phyloP scores from a whole-genome alignment of 306 rosid species.

The Abrus pulchellus region DNA sequence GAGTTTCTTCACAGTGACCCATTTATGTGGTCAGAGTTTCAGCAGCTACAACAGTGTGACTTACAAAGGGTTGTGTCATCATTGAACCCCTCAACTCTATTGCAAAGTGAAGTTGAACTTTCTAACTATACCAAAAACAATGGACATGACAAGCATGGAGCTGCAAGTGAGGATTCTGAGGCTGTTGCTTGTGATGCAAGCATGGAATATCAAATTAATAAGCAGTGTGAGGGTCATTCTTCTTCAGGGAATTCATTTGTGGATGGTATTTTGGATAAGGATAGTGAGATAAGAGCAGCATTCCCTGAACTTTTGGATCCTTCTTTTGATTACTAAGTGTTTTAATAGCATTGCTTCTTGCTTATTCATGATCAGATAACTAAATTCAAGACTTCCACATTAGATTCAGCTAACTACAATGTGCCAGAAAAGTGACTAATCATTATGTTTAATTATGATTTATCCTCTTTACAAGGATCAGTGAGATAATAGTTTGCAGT shows the following conservation, averaged over 20 bases:
- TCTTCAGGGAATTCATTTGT: conserved; percentile 70
- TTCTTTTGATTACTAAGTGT: conserved; percentile 64
- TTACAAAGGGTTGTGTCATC: conserved; percentile 47
- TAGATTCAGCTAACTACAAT: neutral
- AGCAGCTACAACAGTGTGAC: conserved; percentile 50
- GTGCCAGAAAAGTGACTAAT: neutral
- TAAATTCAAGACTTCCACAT: neutral
- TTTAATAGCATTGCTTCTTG: neutral
- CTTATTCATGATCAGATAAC: conserved; percentile 11
- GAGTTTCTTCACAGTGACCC: conserved; percentile 70
- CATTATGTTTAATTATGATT: conserved; percentile 13
- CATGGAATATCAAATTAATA: conserved; percentile 43
- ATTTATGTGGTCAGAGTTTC: conserved; percentile 50
- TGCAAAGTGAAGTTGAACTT: conserved; percentile 46
- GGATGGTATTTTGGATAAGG: conserved; percentile 79
- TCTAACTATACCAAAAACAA: conserved; percentile 29
- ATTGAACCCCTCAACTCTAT: conserved; percentile 26
- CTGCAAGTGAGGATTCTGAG: conserved; percentile 40
- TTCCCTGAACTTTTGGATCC: conserved; percentile 81
- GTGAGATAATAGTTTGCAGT: neutral
- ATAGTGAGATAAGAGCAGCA: conserved; percentile 71
- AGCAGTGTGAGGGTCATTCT: conserved; percentile 51
- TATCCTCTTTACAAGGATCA: neutral
- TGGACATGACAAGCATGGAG: conserved; percentile 36
- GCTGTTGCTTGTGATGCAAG: conserved; percentile 50